These are phyloP conservation scores for Orobanche coerulescens DNA, from an alignment of 257 asterid species.

Conservation along the genomic window DNA sequence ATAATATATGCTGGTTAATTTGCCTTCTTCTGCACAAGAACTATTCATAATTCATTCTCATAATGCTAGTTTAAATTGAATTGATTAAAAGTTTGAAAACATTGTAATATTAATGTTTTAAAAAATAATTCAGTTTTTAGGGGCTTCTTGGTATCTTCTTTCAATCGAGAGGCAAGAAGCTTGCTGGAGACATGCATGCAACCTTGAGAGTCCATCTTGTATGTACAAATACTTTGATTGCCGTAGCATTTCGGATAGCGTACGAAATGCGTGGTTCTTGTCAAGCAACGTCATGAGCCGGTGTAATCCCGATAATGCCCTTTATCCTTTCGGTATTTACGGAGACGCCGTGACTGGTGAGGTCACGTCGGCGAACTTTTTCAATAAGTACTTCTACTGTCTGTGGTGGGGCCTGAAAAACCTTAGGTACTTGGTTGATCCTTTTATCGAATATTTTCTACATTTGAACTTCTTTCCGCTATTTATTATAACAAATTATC, in stretches of 20 bases:
- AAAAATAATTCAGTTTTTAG: slow-evolving; percentile 46
- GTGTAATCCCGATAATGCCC: slow-evolving; percentile 44
- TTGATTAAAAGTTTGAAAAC: neutral
- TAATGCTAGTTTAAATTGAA: neutral
- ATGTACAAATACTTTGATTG: slow-evolving; percentile 58
- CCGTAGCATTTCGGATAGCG: slow-evolving; percentile 32
- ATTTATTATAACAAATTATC: neutral
- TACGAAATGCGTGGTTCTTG: slow-evolving; percentile 52
- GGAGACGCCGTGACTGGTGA: slow-evolving; percentile 59
- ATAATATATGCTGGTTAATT: too few relatives aligned
- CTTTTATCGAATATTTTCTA: neutral
- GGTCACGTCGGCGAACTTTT: slow-evolving; percentile 64
- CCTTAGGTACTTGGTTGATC: slow-evolving; percentile 48
- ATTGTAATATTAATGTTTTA: neutral
- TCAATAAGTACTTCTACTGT: slow-evolving; percentile 85
- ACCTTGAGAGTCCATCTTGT: slow-evolving; percentile 44
- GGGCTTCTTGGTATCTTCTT: slow-evolving; percentile 94
- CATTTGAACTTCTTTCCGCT: too few relatives aligned
- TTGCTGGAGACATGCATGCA: slow-evolving; percentile 75
- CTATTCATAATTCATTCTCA: too few relatives aligned
- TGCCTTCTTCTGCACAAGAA: too few relatives aligned
- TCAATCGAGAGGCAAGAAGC: slow-evolving; percentile 91
- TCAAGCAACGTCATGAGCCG: slow-evolving; percentile 52
- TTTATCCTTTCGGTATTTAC: slow-evolving; percentile 80
- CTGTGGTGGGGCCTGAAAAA: slow-evolving; percentile 96